phyloP scores from a whole-genome alignment of 768 basidiomycete genomes.

The Mycena sanguinolenta region DNA sequence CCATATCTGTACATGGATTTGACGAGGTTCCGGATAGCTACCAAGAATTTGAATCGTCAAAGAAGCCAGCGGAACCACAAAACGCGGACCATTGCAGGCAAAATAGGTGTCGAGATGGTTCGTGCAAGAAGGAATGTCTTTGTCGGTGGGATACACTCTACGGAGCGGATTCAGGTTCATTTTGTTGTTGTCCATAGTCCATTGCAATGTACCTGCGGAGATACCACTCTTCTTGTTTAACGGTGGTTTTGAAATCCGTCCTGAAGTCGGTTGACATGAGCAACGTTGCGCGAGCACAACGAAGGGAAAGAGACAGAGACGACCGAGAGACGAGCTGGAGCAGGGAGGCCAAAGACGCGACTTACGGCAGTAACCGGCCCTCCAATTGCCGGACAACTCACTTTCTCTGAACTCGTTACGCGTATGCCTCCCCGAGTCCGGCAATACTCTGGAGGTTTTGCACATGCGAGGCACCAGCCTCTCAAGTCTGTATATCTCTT shows the following conservation, averaged over 20 bases:
- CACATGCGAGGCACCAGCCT: slow-evolving; percentile 55
- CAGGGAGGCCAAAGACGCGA: too few relatives aligned
- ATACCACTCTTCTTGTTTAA: slow-evolving; percentile 78
- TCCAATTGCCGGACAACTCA: too few relatives aligned
- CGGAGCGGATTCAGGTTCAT: too few relatives aligned
- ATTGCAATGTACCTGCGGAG: slow-evolving; percentile 53
- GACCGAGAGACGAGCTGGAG: too few relatives aligned
- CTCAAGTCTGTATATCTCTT: slow-evolving; percentile 62
- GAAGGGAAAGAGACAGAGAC: too few relatives aligned
- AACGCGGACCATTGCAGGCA: slow-evolving; percentile 71
- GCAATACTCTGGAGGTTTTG: slow-evolving; percentile 1
- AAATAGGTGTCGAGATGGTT: slow-evolving; percentile 80
- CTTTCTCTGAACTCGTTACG: neutral
- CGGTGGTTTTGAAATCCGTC: slow-evolving; percentile 66
- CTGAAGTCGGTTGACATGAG: slow-evolving; percentile 62
- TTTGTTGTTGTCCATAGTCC: too few relatives aligned
- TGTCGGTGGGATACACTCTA: slow-evolving; percentile 75
- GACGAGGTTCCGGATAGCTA: slow-evolving; percentile 85
- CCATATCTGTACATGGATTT: slow-evolving; percentile 92
- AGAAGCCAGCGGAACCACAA: neutral
- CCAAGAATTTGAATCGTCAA: slow-evolving; percentile 12
- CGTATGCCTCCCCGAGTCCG: neutral
- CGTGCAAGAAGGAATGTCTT: slow-evolving; percentile 88
- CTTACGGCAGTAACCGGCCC: too few relatives aligned
- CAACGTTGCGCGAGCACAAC: too few relatives aligned